Evolutionary conservation across 768 basidiomycete species (phyloP), one percentile per base, ranked within the genome.

Genomic region (Tylopilus vinaceipallidus): DNA sequence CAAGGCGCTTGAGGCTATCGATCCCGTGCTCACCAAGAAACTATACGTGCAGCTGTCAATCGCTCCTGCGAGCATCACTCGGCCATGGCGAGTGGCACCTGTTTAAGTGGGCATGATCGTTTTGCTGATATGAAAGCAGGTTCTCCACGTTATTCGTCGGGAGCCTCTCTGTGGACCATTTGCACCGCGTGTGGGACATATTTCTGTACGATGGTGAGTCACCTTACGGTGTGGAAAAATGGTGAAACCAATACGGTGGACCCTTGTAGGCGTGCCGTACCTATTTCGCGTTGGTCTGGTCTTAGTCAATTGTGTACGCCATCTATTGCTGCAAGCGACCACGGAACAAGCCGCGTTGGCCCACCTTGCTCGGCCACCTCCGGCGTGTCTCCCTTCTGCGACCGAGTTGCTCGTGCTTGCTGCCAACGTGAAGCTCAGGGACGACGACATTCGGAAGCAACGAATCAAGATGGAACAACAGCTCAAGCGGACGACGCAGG

Each of bases 111-210:
- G 6, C 13, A 6, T 23, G 42, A 16, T 32, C 35, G 17, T 23
- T 34, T 49, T 16, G 44, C 53, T 50, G 11, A 45, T 13, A 17
- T 2, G 0, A 30, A 29, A 10, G 1, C 49, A 89, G 88, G 88
- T 88, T 92, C 54, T 79, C 81, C 0, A 77, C 81, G 3, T 61
- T 91, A 14, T 92, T 91, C 47, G 84, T 83, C 2, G 81, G 81
- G 10, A 75, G 75, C 1, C 73, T 91, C 13, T 85, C 90, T 0
- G 63, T 71, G 0, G 81, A 85, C 3, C 80, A 83, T 58, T 68
- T 90, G 14, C 80, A 84, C 49, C 75, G 91, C 23, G 76, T 90
- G 12, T 92, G 91, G 90, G 91, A 91, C 61, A 62, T 92, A 3
- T 91, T 91, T 61, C 66, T 92, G 17, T 88, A 77, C 54, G 90